Evolutionary conservation across 805 yeast genomes (phyloP).

Genomic region (Starmera pachycereana): DNA sequence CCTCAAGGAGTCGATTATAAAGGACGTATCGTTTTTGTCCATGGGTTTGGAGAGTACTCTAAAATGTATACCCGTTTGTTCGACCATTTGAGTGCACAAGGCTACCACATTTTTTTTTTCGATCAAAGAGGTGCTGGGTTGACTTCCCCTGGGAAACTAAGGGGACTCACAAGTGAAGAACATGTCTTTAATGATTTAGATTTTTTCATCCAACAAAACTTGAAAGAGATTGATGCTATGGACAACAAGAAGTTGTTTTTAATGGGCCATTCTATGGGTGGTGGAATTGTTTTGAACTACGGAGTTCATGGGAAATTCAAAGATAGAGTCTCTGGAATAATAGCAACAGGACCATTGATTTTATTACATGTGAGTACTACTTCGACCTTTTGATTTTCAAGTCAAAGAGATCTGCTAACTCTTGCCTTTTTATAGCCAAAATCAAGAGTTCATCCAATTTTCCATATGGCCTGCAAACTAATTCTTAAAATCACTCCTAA

Average conservation of each 20-base stretch:
- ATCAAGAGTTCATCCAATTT: conserved; percentile 40
- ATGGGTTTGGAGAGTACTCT: conserved; percentile 62
- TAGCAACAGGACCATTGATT: conserved; percentile 52
- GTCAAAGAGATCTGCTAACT: too few species aligned
- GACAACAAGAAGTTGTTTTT: conserved; percentile 33
- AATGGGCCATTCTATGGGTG: conserved; percentile 78
- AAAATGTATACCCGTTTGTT: conserved; percentile 37
- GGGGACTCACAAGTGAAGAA: conserved; percentile 48
- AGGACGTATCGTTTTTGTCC: conserved; percentile 53
- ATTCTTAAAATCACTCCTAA: conserved; percentile 30
- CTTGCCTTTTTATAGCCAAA: conserved; percentile 23
- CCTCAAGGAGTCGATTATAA: conserved; percentile 25
- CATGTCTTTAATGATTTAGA: conserved; percentile 52
- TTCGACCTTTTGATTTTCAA: too few species aligned
- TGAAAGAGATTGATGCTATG: conserved; percentile 22
- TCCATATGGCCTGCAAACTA: conserved; percentile 22
- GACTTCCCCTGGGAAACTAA: conserved; percentile 42
- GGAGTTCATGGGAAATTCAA: conserved; percentile 42
- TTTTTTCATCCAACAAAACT: conserved; percentile 37
- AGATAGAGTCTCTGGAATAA: conserved; percentile 34
- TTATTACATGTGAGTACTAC: conserved; percentile 27
- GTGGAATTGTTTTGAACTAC: conserved; percentile 59
- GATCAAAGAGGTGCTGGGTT: conserved; percentile 73
- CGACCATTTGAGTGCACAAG: conserved; percentile 40
- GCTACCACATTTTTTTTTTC: conserved; percentile 58